phyloP scores from a whole-genome alignment of 2,329 filamentous ascomycete genomes.

The Colletotrichum phormii region DNA sequence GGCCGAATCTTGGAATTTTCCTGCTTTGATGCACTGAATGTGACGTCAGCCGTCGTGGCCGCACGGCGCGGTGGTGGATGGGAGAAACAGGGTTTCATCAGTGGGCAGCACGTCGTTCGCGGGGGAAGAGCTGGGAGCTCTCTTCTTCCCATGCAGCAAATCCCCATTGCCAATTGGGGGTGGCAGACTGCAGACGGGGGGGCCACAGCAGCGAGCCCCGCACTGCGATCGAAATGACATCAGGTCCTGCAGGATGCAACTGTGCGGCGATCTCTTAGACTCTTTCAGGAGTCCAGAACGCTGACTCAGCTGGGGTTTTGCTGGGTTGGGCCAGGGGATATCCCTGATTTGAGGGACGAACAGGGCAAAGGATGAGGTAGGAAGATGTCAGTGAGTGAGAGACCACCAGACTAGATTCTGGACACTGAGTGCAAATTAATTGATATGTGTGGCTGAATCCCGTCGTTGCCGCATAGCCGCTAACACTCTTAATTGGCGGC shows the following conservation, averaged over 20 bases:
- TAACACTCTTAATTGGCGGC: background rate
- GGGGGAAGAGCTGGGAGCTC: background rate
- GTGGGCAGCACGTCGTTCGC: background rate
- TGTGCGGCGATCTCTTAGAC: slow-evolving; percentile 12
- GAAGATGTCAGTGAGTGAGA: background rate
- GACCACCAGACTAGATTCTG: background rate
- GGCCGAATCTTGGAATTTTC: slow-evolving; percentile 28
- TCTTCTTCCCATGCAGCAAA: background rate
- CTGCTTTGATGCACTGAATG: slow-evolving; percentile 22
- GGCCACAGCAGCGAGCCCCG: slow-evolving; percentile 24
- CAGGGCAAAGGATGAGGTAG: background rate
- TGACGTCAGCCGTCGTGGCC: slow-evolving; percentile 29
- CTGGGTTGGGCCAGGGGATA: slow-evolving; percentile 2
- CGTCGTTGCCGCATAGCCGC: background rate
- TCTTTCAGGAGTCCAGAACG: slow-evolving; percentile 22
- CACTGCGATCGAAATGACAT: slow-evolving; percentile 31
- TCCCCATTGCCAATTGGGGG: background rate
- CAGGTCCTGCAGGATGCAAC: slow-evolving; percentile 29
- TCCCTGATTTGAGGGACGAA: slow-evolving; percentile 5
- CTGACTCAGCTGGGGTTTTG: background rate
- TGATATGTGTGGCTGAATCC: background rate
- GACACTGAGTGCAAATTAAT: no score
- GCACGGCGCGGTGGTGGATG: background rate
- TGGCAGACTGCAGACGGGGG: background rate
- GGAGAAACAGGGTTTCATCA: slow-evolving; percentile 19